Percentiles rank a stretch among this genome's conserved stretches.
Conservation (phyloP, 2,329 filamentous ascomycete species). For the Trematosphaeria pertusa region DNA sequence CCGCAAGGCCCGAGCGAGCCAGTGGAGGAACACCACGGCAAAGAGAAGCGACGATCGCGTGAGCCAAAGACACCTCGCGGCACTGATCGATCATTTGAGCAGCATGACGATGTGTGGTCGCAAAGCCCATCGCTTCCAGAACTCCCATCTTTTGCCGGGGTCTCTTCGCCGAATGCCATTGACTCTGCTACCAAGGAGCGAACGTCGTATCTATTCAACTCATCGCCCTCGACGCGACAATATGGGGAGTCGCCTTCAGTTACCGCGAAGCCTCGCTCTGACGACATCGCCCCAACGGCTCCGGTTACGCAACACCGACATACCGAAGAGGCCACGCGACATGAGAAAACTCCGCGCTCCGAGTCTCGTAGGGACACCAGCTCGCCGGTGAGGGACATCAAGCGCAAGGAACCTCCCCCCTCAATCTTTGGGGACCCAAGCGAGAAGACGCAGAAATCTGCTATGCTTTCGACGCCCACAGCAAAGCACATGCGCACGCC, state of each 20-base stretch:
- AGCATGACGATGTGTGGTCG: slow-evolving; percentile 16
- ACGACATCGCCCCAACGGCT: slow-evolving; percentile 14
- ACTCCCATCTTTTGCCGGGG: slow-evolving; percentile 14
- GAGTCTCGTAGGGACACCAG: slow-evolving; percentile 7
- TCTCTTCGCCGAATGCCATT: slow-evolving; percentile 34
- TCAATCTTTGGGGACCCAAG: slow-evolving; percentile 45
- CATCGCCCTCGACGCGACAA: slow-evolving; percentile 45
- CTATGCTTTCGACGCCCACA: slow-evolving; percentile 29
- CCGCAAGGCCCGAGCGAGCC: slow-evolving; percentile 17
- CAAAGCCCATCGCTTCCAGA: slow-evolving; percentile 39
- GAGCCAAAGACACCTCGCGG: slow-evolving; percentile 28
- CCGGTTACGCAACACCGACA: neutral
- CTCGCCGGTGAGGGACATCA: slow-evolving; percentile 21
- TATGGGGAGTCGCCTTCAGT: slow-evolving; percentile 37
- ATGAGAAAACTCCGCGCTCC: slow-evolving; percentile 8
- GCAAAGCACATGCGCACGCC: slow-evolving; percentile 35
- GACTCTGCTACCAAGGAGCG: slow-evolving; percentile 46
- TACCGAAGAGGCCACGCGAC: slow-evolving; percentile 16
- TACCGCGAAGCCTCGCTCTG: slow-evolving; percentile 24
- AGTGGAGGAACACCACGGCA: slow-evolving; percentile 21
- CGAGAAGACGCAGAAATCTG: slow-evolving; percentile 25
- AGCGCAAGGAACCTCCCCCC: slow-evolving; percentile 30
- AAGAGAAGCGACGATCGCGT: slow-evolving; percentile 29
- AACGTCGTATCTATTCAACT: slow-evolving; percentile 45
- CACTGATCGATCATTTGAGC: slow-evolving; percentile 3